Evolutionary conservation across 2,329 filamentous ascomycete genomes (phyloP).

Genomic region (Claviceps pazoutovae): DNA sequence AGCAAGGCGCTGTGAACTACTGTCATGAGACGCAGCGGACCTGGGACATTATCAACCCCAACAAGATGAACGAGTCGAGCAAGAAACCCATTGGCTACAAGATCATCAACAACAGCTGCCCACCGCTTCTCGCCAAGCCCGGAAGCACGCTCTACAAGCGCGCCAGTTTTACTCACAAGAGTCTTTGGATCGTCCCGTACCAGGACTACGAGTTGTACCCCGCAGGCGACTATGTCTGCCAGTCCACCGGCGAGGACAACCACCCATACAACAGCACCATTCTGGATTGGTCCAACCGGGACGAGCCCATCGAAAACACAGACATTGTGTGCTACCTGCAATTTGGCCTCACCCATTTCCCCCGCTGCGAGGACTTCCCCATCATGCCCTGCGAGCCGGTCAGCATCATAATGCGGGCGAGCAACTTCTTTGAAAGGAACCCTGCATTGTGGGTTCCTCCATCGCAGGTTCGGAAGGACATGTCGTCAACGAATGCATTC

Average conservation of each 20-base stretch:
- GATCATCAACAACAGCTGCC: slow-evolving; percentile 31
- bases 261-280: slow-evolving; percentile 12
- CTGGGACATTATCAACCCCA: slow-evolving; percentile 28
- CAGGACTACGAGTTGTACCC: slow-evolving; percentile 28
- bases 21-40: slow-evolving; percentile 15
- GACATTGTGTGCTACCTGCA: slow-evolving; percentile 39
- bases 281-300: slow-evolving; percentile 33
- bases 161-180: slow-evolving; percentile 27
- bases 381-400: slow-evolving; percentile 51
- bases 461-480: slow-evolving; percentile 22
- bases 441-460: slow-evolving; percentile 36
- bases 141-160: slow-evolving; percentile 24
- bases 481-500: slow-evolving; percentile 10
- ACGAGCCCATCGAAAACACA: slow-evolving; percentile 35
- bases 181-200: slow-evolving; percentile 29
- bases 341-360: slow-evolving; percentile 44
- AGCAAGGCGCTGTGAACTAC: slow-evolving; percentile 12
- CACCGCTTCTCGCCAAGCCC: slow-evolving; percentile 28
- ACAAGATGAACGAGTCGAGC: slow-evolving; percentile 24
- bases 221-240: slow-evolving; percentile 29
- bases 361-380: slow-evolving; percentile 51
- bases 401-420: slow-evolving; percentile 33
- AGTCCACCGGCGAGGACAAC: slow-evolving; percentile 26
- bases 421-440: slow-evolving; percentile 38
- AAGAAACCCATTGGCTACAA: slow-evolving; percentile 32